Base-by-base conservation (phyloP, 2,329 filamentous ascomycete genomes). In the Corniculantispora saksenae region DNA sequence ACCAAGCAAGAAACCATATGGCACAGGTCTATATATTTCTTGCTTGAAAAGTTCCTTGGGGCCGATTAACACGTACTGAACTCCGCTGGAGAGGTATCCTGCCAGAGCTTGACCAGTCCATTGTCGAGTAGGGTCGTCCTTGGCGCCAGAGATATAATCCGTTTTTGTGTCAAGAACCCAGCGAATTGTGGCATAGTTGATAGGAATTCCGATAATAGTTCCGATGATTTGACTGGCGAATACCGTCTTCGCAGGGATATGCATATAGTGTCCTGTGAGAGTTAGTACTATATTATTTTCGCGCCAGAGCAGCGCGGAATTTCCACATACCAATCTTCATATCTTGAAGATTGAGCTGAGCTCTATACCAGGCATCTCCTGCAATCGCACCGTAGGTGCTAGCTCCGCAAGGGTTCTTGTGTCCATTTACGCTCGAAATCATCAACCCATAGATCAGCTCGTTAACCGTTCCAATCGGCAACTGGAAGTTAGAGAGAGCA, bases 191-290 rank as follows among this genome's bases (percentile, higher is more conserved):
- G 79, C 85, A 62, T 88, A 89, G 71, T 89, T 87, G 68, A 88
- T 82, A 0, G 86, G 86, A 8, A 89, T 80, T 6, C 86, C 86
- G 50, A 89, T 77, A 9, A 85, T 74, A 19, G 83, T 84, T 3
- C 85, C 86, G 38, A 88, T 85, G 4, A 89, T 78, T 69, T 89
- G 86, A 1, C 84, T 84, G 72, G 88, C 86, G 76, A 89, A 88
- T 7, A 88, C 82, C 0, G 82, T 78, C 15, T 83, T 82, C 1
- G 86, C 86, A 0, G 86, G 84, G 0, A 89, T 79, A 61, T 89
- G 85, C 82, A 87, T 86, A 68, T 88, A 89, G 68, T 88, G 85
- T 0, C 85, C 53, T 55, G 19, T 13, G 8, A 32, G 10, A 23
- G 32, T 9, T 2, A 38, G 3, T 17, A 12, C 23, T 29, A 55